Evolutionary conservation across 2,329 filamentous ascomycete genomes (phyloP), one percentile per base, ranked within the genome.

Genomic region (Pseudocercospora musae): DNA sequence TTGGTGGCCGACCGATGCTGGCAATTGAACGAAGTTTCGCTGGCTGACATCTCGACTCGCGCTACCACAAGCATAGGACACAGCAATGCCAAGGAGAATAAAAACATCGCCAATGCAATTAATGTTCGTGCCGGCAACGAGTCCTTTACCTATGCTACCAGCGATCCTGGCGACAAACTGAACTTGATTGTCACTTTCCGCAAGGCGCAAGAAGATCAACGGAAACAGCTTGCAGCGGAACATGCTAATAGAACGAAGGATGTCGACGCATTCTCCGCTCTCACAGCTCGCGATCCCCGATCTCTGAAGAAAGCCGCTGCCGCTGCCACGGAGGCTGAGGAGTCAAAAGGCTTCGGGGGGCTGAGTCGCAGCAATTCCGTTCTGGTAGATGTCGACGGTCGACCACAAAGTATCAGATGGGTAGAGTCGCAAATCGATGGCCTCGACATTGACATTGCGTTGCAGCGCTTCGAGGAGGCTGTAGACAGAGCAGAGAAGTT

Each of bases 381-480:
- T 79, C 85, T 96, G 59, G 93, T 99, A 68, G 95, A 99, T 71
- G 91, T 96, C 13, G 95, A 98, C 71, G 95, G 95, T 54, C 96
- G 96, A 72, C 93, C 97, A 76, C 92, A 98, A 74, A 97, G 95
- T 74, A 84, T 99, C 52, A 90, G 94, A 58, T 97, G 92, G 92
- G 92, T 99, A 0, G 95, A 99, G 75, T 87, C 88, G 57, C 92
- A 98, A 77, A 90, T 99, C 76, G 95, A 99, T 73, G 92, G 96
- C 72, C 85, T 99, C 5, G 95, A 99, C 72, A 98, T 98, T 70
- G 89, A 96, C 70, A 93, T 99, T 71, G 94, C 95, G 0, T 83
- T 97, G 56, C 94, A 98, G 74, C 85, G 86, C 46, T 95, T 96
- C 68, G 92, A 97, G 70, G 85, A 88, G 20, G 90, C 95, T 0